Evolutionary conservation across 768 basidiomycete species (phyloP).

Genomic region (Boletus rubroflammeus): DNA sequence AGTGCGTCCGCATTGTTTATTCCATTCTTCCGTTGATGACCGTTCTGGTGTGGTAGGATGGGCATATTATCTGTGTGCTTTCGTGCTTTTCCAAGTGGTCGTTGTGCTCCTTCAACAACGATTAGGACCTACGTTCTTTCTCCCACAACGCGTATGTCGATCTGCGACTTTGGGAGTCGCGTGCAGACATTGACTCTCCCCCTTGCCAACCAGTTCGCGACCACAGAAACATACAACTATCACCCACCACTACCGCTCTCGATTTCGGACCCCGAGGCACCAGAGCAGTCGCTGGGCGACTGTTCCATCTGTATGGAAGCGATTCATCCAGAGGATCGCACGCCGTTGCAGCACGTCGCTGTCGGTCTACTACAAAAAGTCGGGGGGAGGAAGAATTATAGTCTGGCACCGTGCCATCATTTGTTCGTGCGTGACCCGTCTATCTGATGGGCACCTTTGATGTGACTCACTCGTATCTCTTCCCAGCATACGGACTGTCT

Average conservation of each 20-base stretch:
- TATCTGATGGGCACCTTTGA: not conserved
- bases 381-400: slow-evolving; percentile 60
- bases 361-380: slow-evolving; percentile 38
- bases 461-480: not conserved
- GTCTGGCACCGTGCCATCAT: slow-evolving; percentile 86
- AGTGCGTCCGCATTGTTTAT: slow-evolving; percentile 40
- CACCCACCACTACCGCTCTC: slow-evolving; percentile 67
- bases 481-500: slow-evolving; percentile 81
- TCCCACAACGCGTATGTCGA: slow-evolving; percentile 58
- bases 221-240: slow-evolving; percentile 71
- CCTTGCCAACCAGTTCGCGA: slow-evolving; percentile 45
- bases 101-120: slow-evolving; percentile 69
- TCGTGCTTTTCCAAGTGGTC: slow-evolving; percentile 60
- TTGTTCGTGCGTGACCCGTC: slow-evolving; percentile 58
- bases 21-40: not conserved
- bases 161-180: not conserved
- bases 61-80: slow-evolving; percentile 55
- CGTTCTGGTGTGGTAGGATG: slow-evolving; percentile 44
- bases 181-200: not conserved
- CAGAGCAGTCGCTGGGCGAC: slow-evolving; percentile 75
- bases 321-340: slow-evolving; percentile 52
- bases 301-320: slow-evolving; percentile 94
- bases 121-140: slow-evolving; percentile 81
- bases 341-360: slow-evolving; percentile 34
- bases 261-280: slow-evolving; percentile 66